A percentile compares a stretch with the other conserved stretches of the same genome.
Conservation (phyloP, 306 rosid genomes). For the Sicyos edulis region DNA sequence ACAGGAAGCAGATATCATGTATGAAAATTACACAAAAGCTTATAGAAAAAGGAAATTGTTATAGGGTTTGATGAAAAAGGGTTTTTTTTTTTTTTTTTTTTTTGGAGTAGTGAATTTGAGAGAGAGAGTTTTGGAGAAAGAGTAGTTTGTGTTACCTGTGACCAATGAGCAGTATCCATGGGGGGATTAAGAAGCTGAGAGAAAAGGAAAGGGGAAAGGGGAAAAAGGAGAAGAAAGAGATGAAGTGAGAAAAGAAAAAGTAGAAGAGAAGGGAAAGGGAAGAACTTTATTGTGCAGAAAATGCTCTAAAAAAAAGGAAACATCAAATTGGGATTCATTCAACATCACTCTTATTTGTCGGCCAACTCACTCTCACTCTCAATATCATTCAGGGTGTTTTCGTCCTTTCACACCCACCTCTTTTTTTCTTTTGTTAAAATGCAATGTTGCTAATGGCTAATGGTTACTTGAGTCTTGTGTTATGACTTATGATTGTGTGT, state of each 20-base stretch:
- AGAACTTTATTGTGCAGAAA: conserved; percentile 34
- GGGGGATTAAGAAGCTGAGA: conserved; percentile 42
- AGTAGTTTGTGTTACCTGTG: conserved; percentile 45
- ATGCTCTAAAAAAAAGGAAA: conserved; percentile 34
- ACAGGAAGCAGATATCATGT: neutral
- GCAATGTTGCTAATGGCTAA: no score
- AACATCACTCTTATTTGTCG: conserved; percentile 42
- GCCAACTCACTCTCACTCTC: conserved; percentile 32
- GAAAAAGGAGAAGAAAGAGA: conserved; percentile 31
- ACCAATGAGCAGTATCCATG: conserved; percentile 75
- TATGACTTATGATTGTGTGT: no score
- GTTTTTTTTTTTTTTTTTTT: no score
- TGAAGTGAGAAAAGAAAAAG: conserved; percentile 21
- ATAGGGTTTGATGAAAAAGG: neutral
- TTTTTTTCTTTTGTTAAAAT: neutral
- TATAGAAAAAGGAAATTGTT: neutral
- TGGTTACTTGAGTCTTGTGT: no score
- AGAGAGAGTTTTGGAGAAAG: conserved; percentile 16
- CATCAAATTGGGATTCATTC: neutral
- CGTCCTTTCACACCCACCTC: neutral
- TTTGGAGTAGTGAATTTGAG: neutral
- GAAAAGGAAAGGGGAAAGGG: neutral
- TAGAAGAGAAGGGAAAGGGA: conserved; percentile 38
- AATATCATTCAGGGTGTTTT: neutral
- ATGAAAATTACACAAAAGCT: neutral